These are phyloP conservation scores for Trichoderma atroviride DNA, from an alignment of 2,329 filamentous ascomycete species.

Conservation along the genomic window DNA sequence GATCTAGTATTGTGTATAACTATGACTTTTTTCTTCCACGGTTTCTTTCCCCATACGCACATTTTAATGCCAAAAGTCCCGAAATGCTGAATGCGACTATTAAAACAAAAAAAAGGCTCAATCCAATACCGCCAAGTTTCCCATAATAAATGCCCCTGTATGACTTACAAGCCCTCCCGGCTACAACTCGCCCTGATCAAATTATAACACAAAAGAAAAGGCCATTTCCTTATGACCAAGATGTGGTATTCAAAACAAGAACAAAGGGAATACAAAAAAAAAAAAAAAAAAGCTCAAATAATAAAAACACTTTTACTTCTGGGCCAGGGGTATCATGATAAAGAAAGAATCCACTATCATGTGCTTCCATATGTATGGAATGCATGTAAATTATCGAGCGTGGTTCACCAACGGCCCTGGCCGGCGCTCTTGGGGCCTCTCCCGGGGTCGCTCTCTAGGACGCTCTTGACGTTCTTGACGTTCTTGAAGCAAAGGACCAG, in stretches of 20 bases:
- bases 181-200: background rate
- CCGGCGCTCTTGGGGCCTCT: constrained; percentile 27
- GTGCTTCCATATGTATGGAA: background rate
- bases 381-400: constrained; percentile 30
- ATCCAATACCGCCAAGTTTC: background rate
- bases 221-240: background rate
- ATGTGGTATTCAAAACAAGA: background rate
- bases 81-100: background rate
- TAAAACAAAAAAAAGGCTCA: constrained; percentile 1
- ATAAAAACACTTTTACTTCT: background rate
- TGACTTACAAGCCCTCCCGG: background rate
- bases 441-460: constrained; percentile 20
- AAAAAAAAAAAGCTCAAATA: constrained; percentile 7
- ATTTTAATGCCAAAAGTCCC: background rate
- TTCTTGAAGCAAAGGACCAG: constrained; percentile 14
- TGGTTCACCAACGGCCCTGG: constrained; percentile 39
- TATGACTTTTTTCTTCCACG: constrained; percentile 5
- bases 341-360: background rate
- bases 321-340: constrained; percentile 23
- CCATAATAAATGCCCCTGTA: background rate
- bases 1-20: constrained; percentile 6
- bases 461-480: constrained; percentile 31
- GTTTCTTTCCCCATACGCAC: background rate
- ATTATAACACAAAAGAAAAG: constrained; percentile 10
- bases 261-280: constrained; percentile 9